Conservation (phyloP, 345 rosid species). For the Combretum micranthum region DNA sequence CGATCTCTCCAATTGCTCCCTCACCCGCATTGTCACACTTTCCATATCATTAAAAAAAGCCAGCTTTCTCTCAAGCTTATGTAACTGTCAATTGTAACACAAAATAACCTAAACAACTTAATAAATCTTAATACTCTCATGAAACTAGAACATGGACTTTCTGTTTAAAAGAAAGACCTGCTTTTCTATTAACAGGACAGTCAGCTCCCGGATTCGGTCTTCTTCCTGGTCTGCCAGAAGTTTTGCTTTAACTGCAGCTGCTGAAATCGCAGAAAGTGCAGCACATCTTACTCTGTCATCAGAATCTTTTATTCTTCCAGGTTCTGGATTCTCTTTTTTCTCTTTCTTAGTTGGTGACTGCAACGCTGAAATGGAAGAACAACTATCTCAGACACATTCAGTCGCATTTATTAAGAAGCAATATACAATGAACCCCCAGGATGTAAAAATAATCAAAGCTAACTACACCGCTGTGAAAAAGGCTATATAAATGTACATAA, state of each 20-base stretch:
- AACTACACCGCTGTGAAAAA: constrained; percentile 16
- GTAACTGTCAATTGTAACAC: constrained; percentile 40
- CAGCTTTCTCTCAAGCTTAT: constrained; percentile 78
- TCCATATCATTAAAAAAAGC: constrained; percentile 81
- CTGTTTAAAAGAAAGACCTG: constrained; percentile 41
- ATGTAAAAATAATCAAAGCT: no score
- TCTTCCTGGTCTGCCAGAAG: constrained; percentile 79
- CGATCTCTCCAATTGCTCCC: constrained; percentile 89
- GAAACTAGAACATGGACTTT: not conserved
- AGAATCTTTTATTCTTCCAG: constrained; percentile 39
- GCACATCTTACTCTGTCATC: constrained; percentile 61
- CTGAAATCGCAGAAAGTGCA: constrained; percentile 74
- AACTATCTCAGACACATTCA: not conserved
- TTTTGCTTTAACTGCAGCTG: constrained; percentile 96
- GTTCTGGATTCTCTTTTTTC: constrained; percentile 32
- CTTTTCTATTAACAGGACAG: constrained; percentile 66
- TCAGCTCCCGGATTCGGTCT: constrained; percentile 71
- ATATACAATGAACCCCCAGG: no score
- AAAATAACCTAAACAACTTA: not conserved
- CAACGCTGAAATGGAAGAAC: constrained; percentile 9
- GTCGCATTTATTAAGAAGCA: no score
- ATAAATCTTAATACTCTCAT: no score
- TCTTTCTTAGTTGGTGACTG: constrained; percentile 27
- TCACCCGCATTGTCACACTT: constrained; percentile 48
- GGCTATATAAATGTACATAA: not conserved